These are phyloP conservation scores for Penicillium sp. DNA, from an alignment of 2,329 filamentous ascomycete species.

Conservation along the genomic window DNA sequence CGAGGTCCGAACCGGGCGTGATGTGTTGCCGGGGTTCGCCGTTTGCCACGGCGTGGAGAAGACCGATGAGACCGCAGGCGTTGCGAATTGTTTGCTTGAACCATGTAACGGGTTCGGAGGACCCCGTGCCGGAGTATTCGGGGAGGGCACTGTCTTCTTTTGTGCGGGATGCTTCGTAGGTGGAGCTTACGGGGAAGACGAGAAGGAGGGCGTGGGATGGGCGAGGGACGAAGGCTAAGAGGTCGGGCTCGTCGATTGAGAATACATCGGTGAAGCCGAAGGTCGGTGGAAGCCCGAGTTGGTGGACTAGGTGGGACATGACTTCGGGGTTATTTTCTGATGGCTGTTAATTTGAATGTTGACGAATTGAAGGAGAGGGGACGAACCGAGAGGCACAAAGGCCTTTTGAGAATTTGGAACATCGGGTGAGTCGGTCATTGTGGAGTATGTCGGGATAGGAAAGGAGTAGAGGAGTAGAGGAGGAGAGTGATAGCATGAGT, in stretches of 20 bases:
- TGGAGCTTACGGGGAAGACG: conserved; percentile 79
- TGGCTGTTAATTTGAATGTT: conserved; percentile 6
- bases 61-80: conserved; percentile 84
- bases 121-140: conserved; percentile 67
- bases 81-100: conserved; percentile 94
- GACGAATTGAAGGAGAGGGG: not conserved
- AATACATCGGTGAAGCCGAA: conserved; percentile 88
- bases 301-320: conserved; percentile 78
- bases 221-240: conserved; percentile 82
- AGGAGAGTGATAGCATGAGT: not conserved
- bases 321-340: conserved; percentile 78
- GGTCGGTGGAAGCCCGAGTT: conserved; percentile 74
- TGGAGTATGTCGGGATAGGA: not conserved
- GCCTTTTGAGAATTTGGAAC: conserved; percentile 44
- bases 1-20: conserved; percentile 46
- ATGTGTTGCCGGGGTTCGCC: conserved; percentile 66
- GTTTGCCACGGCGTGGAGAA: conserved; percentile 80
- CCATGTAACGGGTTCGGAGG: conserved; percentile 78
- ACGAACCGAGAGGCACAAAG: conserved; percentile 48
- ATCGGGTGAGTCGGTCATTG: conserved; percentile 37
- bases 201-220: conserved; percentile 85
- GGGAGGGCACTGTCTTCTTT: conserved; percentile 65
- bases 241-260: conserved; percentile 79
- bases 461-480: not conserved
- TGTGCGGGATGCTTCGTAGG: conserved; percentile 73